Evolutionary conservation across 2,329 filamentous ascomycete genomes (phyloP), one percentile per base, ranked within the genome.

Genomic region (Xylaria sp.): DNA sequence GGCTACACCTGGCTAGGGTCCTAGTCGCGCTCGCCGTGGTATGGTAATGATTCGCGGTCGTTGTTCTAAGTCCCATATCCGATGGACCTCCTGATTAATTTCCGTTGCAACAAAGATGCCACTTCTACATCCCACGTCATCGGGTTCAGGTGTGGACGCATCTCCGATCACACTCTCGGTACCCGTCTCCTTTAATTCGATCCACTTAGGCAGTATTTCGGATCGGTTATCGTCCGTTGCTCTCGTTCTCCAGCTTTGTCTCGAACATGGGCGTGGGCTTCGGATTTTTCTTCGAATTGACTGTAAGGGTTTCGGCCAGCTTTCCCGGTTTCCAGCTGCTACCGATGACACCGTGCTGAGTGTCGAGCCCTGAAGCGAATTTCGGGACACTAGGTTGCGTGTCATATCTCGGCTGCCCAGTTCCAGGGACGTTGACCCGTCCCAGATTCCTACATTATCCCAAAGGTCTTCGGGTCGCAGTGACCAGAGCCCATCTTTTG

Each of bases 31-130:
- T 50, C 64, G 60, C n/a, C 5, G 47, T 14, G 65, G 69, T 68
- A 71, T 70, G 50, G 58, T 68, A 9, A 71, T 24, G 45, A 69
- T 63, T 19, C 65, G 64, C 30, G 64, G 61, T 45, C 68, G 61
- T 34, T 50, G 45, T 4, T 56, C 64, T 32, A 27, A 12, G 7
- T 64, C 48, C 47, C 14, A 39, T 19, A 12, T 21, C 12, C 34
- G 47, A 17, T 63, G 61, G 19, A 5, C 30, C 30, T 62, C 57
- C 32, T 55, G 61, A 8, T 32, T 64, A 30, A 69, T 65, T 34
- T 71, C 57, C 9, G 64, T 70, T 14, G 67, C 67, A 21, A 68
- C 57, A 21, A 64, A 61, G 32, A 71, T 51, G 14, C 48, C 64
- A 30, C 47, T 30, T 36, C 39, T 57, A 7, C 19, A 17, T 27